Evolutionary conservation across 2,329 filamentous ascomycete genomes (phyloP).

Genomic region (Fusarium ambrosium): DNA sequence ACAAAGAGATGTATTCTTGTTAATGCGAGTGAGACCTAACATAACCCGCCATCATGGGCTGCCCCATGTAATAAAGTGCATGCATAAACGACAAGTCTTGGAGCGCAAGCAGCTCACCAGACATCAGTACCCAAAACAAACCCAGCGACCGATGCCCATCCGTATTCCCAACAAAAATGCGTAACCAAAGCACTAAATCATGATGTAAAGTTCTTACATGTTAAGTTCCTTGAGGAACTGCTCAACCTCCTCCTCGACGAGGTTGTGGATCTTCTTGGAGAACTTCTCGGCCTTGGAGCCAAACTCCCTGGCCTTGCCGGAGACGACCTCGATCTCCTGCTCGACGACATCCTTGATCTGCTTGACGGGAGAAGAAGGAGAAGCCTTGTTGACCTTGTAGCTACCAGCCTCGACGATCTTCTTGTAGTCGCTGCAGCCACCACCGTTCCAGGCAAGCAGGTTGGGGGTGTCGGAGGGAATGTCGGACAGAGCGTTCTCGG

Average conservation of each 20-base stretch:
- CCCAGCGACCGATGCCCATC: slow-evolving; percentile 38
- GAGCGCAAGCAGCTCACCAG: slow-evolving; percentile 34
- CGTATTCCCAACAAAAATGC: slow-evolving; percentile 44
- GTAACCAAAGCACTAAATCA: slow-evolving; percentile 44
- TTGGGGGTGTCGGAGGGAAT: slow-evolving; percentile 91
- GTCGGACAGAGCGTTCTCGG: slow-evolving; percentile 81
- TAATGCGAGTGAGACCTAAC: slow-evolving; percentile 22
- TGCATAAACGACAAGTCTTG: slow-evolving; percentile 29
- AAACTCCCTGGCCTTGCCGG: slow-evolving; percentile 68
- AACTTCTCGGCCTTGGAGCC: slow-evolving; percentile 71
- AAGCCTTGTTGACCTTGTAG: slow-evolving; percentile 71
- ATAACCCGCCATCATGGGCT: slow-evolving; percentile 20
- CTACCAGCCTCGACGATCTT: slow-evolving; percentile 81
- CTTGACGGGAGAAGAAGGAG: slow-evolving; percentile 60
- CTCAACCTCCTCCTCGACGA: slow-evolving; percentile 72
- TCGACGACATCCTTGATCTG: slow-evolving; percentile 72
- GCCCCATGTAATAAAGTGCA: slow-evolving; percentile 32
- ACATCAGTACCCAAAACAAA: slow-evolving; percentile 48
- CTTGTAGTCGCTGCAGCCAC: slow-evolving; percentile 91
- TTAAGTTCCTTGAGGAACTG: slow-evolving; percentile 69
- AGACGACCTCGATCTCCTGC: slow-evolving; percentile 71
- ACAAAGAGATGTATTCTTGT: slow-evolving; percentile 41
- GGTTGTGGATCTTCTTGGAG: slow-evolving; percentile 72
- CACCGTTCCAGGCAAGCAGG: slow-evolving; percentile 98
- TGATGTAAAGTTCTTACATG: slow-evolving; percentile 49